Percentiles rank a stretch among this genome's conserved stretches.
Conservation (phyloP, 192 early-diverging fungal genomes). For the Dissophora globulifera region DNA sequence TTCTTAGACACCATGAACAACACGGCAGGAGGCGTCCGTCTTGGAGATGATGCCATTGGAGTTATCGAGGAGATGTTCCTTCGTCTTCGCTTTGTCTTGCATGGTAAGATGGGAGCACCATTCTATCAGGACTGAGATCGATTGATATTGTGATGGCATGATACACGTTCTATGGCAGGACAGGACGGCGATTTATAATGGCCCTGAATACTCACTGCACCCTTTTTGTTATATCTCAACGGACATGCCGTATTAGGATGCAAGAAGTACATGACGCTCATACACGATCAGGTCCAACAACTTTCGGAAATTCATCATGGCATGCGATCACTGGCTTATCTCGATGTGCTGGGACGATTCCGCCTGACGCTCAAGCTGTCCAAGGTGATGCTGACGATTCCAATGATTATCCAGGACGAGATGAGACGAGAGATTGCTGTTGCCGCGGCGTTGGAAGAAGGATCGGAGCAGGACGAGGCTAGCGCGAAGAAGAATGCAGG, state of each 20-base stretch:
- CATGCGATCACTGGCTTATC: constrained; percentile 63
- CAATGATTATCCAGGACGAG: constrained; percentile 64
- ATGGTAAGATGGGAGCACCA: too few relatives aligned
- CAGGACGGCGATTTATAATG: too few relatives aligned
- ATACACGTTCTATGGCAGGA: too few relatives aligned
- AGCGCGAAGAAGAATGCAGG: constrained; percentile 45
- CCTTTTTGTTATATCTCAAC: neutral
- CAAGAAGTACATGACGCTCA: constrained; percentile 67
- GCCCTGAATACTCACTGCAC: neutral
- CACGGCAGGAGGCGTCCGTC: constrained; percentile 43
- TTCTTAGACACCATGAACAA: constrained; percentile 50
- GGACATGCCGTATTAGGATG: constrained; percentile 52
- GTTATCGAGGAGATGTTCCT: constrained; percentile 55
- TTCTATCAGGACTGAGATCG: too few relatives aligned
- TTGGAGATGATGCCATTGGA: constrained; percentile 48
- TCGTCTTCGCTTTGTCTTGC: constrained; percentile 38
- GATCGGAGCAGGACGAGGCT: constrained; percentile 26
- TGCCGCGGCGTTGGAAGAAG: constrained; percentile 40
- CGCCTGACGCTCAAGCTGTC: constrained; percentile 64
- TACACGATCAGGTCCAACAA: constrained; percentile 66
- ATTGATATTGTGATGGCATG: too few relatives aligned
- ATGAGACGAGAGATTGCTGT: constrained; percentile 54
- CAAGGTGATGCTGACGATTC: constrained; percentile 61
- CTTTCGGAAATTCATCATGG: constrained; percentile 67
- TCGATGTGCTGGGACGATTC: constrained; percentile 65